phyloP scores from a whole-genome alignment of 2,329 filamentous ascomycete species.

The Colletotrichum eleusines region DNA sequence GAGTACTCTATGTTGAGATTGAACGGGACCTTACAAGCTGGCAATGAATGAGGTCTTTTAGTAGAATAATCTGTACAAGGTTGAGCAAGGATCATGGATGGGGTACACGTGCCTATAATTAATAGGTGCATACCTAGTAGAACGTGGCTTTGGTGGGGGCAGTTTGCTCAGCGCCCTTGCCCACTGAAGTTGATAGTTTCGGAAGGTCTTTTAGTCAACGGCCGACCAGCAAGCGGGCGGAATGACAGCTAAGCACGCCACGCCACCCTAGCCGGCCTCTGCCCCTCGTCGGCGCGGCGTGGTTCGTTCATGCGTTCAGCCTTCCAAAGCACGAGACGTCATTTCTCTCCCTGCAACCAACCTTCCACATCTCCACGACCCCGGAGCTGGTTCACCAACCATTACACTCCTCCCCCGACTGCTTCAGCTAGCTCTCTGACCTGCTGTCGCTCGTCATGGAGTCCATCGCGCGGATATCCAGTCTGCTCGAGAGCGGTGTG shows the following conservation, averaged over 20 bases:
- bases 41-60: neutral
- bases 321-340: constrained; percentile 42
- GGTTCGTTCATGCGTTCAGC: too few relatives aligned
- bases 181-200: neutral
- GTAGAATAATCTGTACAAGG: neutral
- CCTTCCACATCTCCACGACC: constrained; percentile 2
- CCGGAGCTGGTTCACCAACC: neutral
- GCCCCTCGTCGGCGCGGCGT: constrained; percentile 12
- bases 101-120: neutral
- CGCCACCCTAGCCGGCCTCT: constrained; percentile 21
- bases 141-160: neutral
- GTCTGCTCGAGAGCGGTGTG: constrained; percentile 92
- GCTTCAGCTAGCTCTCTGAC: constrained; percentile 4
- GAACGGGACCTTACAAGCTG: neutral
- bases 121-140: too few relatives aligned
- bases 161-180: neutral
- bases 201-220: neutral
- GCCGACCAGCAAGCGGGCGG: too few relatives aligned
- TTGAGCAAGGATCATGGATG: neutral
- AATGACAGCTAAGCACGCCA: constrained; percentile 6
- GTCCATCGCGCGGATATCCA: constrained; percentile 93
- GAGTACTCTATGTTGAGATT: neutral
- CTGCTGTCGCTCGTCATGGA: constrained; percentile 73
- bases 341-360: constrained; percentile 40
- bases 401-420: neutral